Percentiles rank a stretch among this genome's conserved stretches.
Evolutionary conservation across 495 filamentous ascomycete genomes (phyloP).

Genomic region (Lasiosphaeria hispida): DNA sequence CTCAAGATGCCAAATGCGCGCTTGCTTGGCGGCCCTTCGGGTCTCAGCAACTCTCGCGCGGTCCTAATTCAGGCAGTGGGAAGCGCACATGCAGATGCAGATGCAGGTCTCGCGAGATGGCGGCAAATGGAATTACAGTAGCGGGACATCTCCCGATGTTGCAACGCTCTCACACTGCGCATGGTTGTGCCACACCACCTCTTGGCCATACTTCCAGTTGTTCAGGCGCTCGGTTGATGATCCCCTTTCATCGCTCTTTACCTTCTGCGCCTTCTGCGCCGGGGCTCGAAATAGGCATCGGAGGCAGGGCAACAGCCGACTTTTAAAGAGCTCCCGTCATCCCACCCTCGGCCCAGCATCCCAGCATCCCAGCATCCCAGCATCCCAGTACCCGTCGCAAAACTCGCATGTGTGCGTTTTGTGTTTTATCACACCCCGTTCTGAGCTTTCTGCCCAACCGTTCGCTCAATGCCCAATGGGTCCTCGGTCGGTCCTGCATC

Average conservation of each 20-base stretch:
- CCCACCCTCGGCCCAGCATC: too few species aligned
- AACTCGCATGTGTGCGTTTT: not conserved
- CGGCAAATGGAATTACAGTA: constrained; percentile 8
- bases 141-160: constrained; percentile 3
- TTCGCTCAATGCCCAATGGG: not conserved
- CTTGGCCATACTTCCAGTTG: too few species aligned
- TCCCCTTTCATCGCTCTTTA: not conserved
- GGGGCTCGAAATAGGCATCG: not conserved
- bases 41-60: not conserved
- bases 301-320: not conserved
- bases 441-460: too few species aligned
- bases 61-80: constrained; percentile 3
- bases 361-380: too few species aligned
- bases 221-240: not conserved
- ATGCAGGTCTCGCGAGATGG: constrained; percentile 9
- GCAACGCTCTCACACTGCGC: not conserved
- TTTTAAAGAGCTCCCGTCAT: too few species aligned
- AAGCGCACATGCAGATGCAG: constrained; percentile 8
- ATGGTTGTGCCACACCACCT: not conserved
- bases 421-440: not conserved
- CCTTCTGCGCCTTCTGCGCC: not conserved
- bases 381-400: not conserved
- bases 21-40: too few species aligned
- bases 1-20: too few species aligned
- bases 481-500: constrained; percentile 6